A percentile compares a stretch with the other conserved stretches of the same genome.
Evolutionary conservation across 306 rosid species (phyloP).

Genomic region (Rosa rugosa): DNA sequence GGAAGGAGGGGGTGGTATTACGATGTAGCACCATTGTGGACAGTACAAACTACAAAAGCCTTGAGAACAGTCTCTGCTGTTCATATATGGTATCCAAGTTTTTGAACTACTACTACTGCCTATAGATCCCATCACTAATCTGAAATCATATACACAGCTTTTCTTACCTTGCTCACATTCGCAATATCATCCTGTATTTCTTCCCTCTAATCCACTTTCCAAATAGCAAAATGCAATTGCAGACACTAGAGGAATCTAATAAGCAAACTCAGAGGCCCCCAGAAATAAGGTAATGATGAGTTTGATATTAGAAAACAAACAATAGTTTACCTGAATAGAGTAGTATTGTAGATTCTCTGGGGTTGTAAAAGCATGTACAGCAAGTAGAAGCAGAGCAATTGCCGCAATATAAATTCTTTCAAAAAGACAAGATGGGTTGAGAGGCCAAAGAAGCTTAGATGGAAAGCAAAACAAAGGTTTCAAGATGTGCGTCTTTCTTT

Average conservation of each 20-base stretch:
- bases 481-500: constrained; percentile 40
- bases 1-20: constrained; percentile 78
- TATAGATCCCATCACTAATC: constrained; percentile 54
- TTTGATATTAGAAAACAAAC: neutral
- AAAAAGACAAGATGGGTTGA: constrained; percentile 38
- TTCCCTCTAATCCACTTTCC: neutral
- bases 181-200: neutral
- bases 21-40: constrained; percentile 85
- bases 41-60: constrained; percentile 79
- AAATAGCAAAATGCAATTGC: neutral
- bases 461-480: constrained; percentile 42
- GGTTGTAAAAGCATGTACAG: constrained; percentile 24
- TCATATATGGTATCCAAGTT: constrained; percentile 73
- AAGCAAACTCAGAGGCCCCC: neutral
- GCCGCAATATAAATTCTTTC: constrained; percentile 26
- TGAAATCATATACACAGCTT: constrained; percentile 5
- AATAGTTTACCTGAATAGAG: constrained; percentile 29
- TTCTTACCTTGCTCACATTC: neutral
- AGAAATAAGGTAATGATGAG: neutral
- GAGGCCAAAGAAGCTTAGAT: constrained; percentile 36
- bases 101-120: constrained; percentile 52
- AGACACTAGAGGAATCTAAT: neutral
- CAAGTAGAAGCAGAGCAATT: constrained; percentile 21
- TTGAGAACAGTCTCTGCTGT: constrained; percentile 79
- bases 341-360: constrained; percentile 25